These are phyloP conservation scores for Leccinum aurantiacum DNA, from an alignment of 768 basidiomycete species.

Conservation along the genomic window DNA sequence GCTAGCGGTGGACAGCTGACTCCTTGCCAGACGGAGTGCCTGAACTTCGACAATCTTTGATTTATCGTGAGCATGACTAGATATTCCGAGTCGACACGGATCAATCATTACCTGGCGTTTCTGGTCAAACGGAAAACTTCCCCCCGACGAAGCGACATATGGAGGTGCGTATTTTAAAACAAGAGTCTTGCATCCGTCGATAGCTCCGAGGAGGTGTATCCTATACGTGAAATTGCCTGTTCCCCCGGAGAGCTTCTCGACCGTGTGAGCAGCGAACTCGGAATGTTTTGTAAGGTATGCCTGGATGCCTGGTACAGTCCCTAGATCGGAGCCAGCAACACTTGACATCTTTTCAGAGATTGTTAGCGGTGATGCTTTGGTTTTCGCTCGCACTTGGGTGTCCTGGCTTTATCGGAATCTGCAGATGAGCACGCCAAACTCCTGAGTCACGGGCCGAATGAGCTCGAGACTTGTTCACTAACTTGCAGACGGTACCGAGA, in stretches of 20 bases:
- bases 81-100: not conserved
- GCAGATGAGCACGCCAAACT: not conserved
- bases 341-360: constrained; percentile 16
- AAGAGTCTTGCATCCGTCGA: constrained; percentile 45
- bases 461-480: constrained; percentile 30
- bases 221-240: constrained; percentile 58
- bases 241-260: constrained; percentile 51
- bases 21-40: constrained; percentile 46
- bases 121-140: constrained; percentile 36
- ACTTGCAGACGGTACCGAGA: constrained; percentile 10
- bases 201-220: constrained; percentile 40
- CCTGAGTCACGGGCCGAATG: constrained; percentile 14
- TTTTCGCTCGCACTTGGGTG: not conserved
- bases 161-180: constrained; percentile 60
- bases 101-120: constrained; percentile 51
- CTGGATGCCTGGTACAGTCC: constrained; percentile 32
- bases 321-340: constrained; percentile 23
- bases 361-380: not conserved
- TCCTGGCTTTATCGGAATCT: constrained; percentile 3
- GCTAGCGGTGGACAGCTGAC: constrained; percentile 32
- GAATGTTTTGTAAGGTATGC: constrained; percentile 48
- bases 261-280: constrained; percentile 41
- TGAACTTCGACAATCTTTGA: constrained; percentile 45
- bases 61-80: constrained; percentile 24
- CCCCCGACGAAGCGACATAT: constrained; percentile 34